Evolutionary conservation across 495 filamentous ascomycete species (phyloP), one percentile per base, ranked within the genome.

Genomic region (Platismatia glauca): DNA sequence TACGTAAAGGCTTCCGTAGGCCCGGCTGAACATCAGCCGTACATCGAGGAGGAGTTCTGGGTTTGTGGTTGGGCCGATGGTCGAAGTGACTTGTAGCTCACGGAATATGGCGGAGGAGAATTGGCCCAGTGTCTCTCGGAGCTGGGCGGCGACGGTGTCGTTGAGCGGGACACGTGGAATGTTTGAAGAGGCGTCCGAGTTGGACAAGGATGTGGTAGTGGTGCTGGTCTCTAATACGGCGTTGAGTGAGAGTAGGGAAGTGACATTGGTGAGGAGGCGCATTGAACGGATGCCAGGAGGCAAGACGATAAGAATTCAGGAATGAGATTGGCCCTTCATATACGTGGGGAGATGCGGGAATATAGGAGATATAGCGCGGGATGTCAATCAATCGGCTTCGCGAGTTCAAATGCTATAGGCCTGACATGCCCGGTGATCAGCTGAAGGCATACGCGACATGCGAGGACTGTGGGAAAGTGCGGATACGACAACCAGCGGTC

Each of bases 1-100:
- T 15, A 31, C n/a, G n/a, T 41, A 61, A 13, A 61, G 16, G 24
- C 18, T 11, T 2, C 24, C 38, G 18, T 15, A 0, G 35, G 20
- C 35, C 4, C 3, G 20, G 3, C 37, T 16, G 18, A 61, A 61
- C 6, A 61, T 27, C 50, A 61, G 22, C 5, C 59, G 48, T 0
- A 61, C 59, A 9, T 55, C 59, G n/a, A 38, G 22, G 8, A 61
- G 34, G 9, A 31, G 7, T 61, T 39, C 50, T 1, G 59, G 59
- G 35, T 53, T 11, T 5, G 3, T 39, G 8, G 27, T 53, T 9
- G 59, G 59, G 9, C 46, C 50, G 24, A n/a, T 7, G 15, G 16
- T 20, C 18, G 59, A 20, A 1, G 37, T 43, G 34, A 53, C 18
- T 16, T 61, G 37, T 37, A 34, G n/a, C 41, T 55, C 24, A 7